These are phyloP conservation scores for Handroanthus guayacan DNA, from an alignment of 257 asterid genomes.

Conservation along the genomic window DNA sequence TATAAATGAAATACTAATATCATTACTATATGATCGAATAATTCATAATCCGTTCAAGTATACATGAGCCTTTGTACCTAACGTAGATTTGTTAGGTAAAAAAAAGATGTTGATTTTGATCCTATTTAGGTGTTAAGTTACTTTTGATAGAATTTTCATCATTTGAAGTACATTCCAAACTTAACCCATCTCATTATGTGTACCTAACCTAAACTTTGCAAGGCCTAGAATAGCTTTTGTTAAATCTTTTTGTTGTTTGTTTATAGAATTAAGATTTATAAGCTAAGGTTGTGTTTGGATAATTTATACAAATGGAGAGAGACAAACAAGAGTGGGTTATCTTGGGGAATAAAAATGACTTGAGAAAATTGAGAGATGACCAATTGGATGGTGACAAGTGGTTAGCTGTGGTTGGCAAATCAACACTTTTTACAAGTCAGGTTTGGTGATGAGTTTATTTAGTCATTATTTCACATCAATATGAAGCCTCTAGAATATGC, in stretches of 20 bases:
- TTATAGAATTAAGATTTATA: slow-evolving; percentile 21
- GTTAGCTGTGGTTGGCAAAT: slow-evolving; percentile 32
- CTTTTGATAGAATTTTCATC: too few relatives aligned
- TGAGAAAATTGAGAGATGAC: slow-evolving; percentile 22
- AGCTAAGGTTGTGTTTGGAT: not conserved
- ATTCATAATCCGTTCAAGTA: too few relatives aligned
- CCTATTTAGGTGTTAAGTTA: too few relatives aligned
- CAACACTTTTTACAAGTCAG: slow-evolving; percentile 12
- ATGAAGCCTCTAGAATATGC: slow-evolving; percentile 17
- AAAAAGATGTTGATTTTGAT: too few relatives aligned
- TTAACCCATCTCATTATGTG: too few relatives aligned
- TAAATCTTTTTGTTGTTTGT: slow-evolving; percentile 1
- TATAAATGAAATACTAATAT: too few relatives aligned
- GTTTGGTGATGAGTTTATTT: slow-evolving; percentile 34
- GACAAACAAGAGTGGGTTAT: slow-evolving; percentile 34
- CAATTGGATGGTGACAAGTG: slow-evolving; percentile 38
- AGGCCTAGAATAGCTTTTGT: not conserved
- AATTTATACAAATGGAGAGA: not conserved
- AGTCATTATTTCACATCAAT: slow-evolving; percentile 27
- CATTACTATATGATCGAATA: too few relatives aligned
- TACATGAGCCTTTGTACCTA: too few relatives aligned
- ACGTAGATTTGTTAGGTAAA: too few relatives aligned
- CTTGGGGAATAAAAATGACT: slow-evolving; percentile 21
- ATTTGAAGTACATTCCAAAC: too few relatives aligned
- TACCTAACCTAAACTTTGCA: not conserved